Conservation (phyloP, 768 basidiomycete genomes). For the Tephrocybe rancida region DNA sequence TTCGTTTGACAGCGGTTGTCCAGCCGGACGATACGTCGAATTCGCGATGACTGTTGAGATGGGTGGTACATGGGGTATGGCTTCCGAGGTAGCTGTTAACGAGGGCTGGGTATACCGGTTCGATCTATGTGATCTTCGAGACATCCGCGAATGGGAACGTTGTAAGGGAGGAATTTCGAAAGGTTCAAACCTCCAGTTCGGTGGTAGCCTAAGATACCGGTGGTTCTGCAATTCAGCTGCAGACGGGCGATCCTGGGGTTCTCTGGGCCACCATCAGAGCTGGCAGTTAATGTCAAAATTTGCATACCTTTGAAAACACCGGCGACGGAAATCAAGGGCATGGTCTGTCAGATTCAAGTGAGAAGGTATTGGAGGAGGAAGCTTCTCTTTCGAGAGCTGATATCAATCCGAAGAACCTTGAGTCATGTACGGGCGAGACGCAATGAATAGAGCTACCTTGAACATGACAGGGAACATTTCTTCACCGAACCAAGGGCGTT, state of each 20-base stretch:
- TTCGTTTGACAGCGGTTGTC: neutral
- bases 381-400: conserved; percentile 68
- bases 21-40: conserved; percentile 2
- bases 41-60: neutral
- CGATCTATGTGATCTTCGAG: conserved; percentile 11
- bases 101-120: conserved; percentile 3
- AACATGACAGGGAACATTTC: conserved; percentile 77
- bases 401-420: neutral
- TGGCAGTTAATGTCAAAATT: neutral
- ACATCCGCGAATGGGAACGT: conserved; percentile 9
- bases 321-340: conserved; percentile 72
- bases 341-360: conserved; percentile 60
- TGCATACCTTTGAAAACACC: conserved; percentile 76
- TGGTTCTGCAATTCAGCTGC: conserved; percentile 68
- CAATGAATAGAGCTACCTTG: conserved; percentile 50
- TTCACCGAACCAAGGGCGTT: conserved; percentile 82
- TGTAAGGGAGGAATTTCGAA: conserved; percentile 9
- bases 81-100: neutral
- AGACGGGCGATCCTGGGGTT: conserved; percentile 70
- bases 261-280: conserved; percentile 35
- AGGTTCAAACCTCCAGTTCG: conserved; percentile 47
- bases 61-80: neutral
- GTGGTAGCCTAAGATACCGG: conserved; percentile 59
- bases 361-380: conserved; percentile 76
- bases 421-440: neutral